Percentiles rank a stretch among this genome's conserved stretches.
Conservation (phyloP, 1,284 basidiomycete species). For the Fistulinella staudtii region DNA sequence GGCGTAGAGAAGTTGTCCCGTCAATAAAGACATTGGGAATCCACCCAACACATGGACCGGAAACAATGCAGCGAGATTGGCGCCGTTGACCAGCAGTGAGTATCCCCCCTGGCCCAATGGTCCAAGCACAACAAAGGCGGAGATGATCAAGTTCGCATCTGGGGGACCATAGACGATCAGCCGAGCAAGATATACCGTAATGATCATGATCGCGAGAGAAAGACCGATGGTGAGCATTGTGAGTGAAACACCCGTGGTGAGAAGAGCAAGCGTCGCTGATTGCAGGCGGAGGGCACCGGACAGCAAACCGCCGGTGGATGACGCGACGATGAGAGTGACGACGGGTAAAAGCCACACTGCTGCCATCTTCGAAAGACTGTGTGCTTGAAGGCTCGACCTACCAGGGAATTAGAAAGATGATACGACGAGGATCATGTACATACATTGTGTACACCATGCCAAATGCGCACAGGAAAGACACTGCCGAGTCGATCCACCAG, state of each 20-base stretch:
- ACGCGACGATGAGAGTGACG: slow-evolving; percentile 58
- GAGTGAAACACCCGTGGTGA: slow-evolving; percentile 50
- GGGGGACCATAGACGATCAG: slow-evolving; percentile 40
- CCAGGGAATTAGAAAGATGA: neutral
- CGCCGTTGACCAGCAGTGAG: slow-evolving; percentile 51
- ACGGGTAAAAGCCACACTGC: slow-evolving; percentile 60
- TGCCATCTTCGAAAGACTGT: slow-evolving; percentile 44
- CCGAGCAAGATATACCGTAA: slow-evolving; percentile 41
- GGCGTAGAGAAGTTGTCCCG: slow-evolving; percentile 38
- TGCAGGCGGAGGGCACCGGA: slow-evolving; percentile 39
- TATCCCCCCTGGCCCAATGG: slow-evolving; percentile 49
- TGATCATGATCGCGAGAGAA: slow-evolving; percentile 45
- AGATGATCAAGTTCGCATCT: slow-evolving; percentile 42
- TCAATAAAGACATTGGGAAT: slow-evolving; percentile 30
- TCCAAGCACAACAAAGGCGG: slow-evolving; percentile 44
- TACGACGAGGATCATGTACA: slow-evolving; percentile 12
- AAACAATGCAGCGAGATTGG: slow-evolving; percentile 39
- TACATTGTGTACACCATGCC: slow-evolving; percentile 57
- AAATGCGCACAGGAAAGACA: slow-evolving; percentile 49
- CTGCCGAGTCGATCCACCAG: slow-evolving; percentile 58
- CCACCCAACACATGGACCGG: slow-evolving; percentile 33
- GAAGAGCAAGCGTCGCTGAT: slow-evolving; percentile 41
- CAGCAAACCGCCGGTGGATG: slow-evolving; percentile 55
- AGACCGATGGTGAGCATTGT: slow-evolving; percentile 52
- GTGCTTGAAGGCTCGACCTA: slow-evolving; percentile 53